phyloP scores from a whole-genome alignment of 345 rosid species.

The Ricinus communis region DNA sequence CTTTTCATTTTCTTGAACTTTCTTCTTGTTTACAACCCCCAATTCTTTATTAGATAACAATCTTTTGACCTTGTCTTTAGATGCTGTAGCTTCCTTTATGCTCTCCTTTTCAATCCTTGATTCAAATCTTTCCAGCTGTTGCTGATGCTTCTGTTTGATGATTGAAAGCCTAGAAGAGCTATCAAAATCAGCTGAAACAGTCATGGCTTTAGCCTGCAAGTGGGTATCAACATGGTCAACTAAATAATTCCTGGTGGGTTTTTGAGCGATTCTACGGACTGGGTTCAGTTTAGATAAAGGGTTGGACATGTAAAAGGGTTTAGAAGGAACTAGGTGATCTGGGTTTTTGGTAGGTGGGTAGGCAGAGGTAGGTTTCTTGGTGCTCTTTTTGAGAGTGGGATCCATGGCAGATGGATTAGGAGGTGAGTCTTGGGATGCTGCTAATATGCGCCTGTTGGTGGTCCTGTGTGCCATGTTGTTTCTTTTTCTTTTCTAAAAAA shows the following conservation, averaged over 20 bases:
- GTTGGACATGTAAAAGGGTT: constrained; percentile 8
- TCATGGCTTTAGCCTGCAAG: constrained; percentile 55
- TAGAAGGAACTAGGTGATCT: constrained; percentile 2
- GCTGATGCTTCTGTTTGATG: constrained; percentile 21
- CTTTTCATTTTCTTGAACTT: constrained; percentile 15
- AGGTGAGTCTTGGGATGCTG: constrained; percentile 26
- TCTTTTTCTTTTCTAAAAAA: too few species aligned
- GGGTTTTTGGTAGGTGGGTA: constrained; percentile 19
- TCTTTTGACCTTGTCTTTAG: constrained; percentile 25
- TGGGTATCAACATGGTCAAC: constrained; percentile 23
- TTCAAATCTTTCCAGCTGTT: constrained; percentile 10
- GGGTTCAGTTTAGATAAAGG: constrained; percentile 17
- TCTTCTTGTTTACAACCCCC: constrained; percentile 24
- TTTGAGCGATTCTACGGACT: constrained; percentile 24
- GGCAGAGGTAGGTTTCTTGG: constrained; percentile 14
- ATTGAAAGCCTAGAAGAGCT: constrained; percentile 30
- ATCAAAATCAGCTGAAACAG: constrained; percentile 51
- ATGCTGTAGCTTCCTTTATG: background rate
- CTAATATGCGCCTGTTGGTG: constrained; percentile 37
- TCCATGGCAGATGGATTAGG: constrained; percentile 33
- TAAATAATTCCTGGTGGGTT: constrained; percentile 23
- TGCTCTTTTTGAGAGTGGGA: constrained; percentile 30
- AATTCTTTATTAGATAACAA: constrained; percentile 18
- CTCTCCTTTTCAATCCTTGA: constrained; percentile 21
- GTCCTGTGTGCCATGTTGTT: constrained; percentile 38